A percentile compares a stretch with the other conserved stretches of the same genome.
Conservation (phyloP, 2,329 filamentous ascomycete genomes). For the Leptographium radiaticola region DNA sequence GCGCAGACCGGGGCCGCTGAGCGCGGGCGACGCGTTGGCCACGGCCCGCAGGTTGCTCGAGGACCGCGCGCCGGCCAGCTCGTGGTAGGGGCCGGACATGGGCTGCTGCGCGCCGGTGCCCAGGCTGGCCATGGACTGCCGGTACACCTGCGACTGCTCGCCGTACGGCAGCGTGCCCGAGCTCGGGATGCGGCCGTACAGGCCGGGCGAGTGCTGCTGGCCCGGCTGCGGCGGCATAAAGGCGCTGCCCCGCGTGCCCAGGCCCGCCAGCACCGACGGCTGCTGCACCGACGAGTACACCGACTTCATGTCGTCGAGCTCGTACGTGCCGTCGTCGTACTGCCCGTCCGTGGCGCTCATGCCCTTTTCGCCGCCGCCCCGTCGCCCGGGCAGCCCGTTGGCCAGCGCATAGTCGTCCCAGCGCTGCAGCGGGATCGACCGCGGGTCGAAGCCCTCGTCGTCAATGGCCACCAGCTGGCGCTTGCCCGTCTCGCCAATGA, state of each 20-base stretch:
- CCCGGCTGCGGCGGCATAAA: conserved; percentile 67
- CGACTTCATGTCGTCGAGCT: conserved; percentile 97
- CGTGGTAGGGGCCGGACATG: conserved; percentile 45
- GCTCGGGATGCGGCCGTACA: conserved; percentile 26
- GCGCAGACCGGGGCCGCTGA: conserved; percentile 15
- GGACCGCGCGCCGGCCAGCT: conserved; percentile 41
- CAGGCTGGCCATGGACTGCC: conserved; percentile 62
- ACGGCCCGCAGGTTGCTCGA: conserved; percentile 44
- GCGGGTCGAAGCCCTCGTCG: conserved; percentile 76
- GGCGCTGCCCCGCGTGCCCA: conserved; percentile 52
- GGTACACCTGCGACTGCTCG: conserved; percentile 38
- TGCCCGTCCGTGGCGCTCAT: conserved; percentile 42
- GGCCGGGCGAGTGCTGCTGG: conserved; percentile 60
- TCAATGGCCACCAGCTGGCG: conserved; percentile 85
- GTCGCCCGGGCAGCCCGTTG: conserved; percentile 84
- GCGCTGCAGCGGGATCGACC: conserved; percentile 82
- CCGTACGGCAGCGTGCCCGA: conserved; percentile 30
- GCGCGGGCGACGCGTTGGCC: conserved; percentile 30
- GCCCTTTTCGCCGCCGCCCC: conserved; percentile 49
- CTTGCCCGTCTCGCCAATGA: conserved; percentile 83
- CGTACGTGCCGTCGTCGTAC: conserved; percentile 54
- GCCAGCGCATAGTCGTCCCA: conserved; percentile 91
- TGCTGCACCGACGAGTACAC: conserved; percentile 85
- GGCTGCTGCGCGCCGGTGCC: conserved; percentile 31
- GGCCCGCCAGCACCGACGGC: conserved; percentile 78